Base-by-base conservation (phyloP, 2,329 filamentous ascomycete species). In the Escovopsis sp. region DNA sequence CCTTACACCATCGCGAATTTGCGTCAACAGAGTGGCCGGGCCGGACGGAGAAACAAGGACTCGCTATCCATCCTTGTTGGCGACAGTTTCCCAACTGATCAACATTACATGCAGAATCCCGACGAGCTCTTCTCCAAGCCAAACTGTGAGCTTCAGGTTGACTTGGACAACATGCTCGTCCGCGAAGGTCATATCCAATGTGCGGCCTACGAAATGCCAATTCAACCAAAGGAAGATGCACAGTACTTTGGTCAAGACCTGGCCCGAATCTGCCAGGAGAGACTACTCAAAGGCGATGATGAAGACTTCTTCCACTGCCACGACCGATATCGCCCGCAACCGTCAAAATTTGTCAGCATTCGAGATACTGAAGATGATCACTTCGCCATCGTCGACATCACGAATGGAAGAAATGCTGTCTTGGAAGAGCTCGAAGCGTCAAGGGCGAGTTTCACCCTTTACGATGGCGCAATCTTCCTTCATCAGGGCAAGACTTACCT, bases 31-130 rank as follows among this genome's bases (percentile, higher is more conserved):
- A 94, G 86, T 53, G 91, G 91, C 12, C 77, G 91, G 53, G 91
- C 91, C 18, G 91, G 91, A 11, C 76, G 91, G 45, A 74, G 89
- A 46, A 95, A 95, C 57, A 93, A 85, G 55, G 91, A 98, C 59
- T 94, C 88, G 0, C 68, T 98, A 3, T 93, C 87, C 0, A 77
- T 98, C 3, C 67, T 98, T 1, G 77, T 98, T 0, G 91, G 88
- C 3, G 88, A 95, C 55, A 79, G 79, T 49, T 94, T 91, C 50
- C 80, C 88, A 3, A 86, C 85, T 0, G 91, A 98, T 57, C 91
- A 98, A 57, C 80, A 93, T 57, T 98, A 93, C 60, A 98, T 98
- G 91, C 78, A 85, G 47, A 94, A 96, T 49, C 91, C 91, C 0
- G 82, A 91, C 47, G 86, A 94, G 59, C 81, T 98, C 23, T 89